Evolutionary conservation across 2,329 filamentous ascomycete genomes (phyloP).

Genomic region (Claviceps digitariae): DNA sequence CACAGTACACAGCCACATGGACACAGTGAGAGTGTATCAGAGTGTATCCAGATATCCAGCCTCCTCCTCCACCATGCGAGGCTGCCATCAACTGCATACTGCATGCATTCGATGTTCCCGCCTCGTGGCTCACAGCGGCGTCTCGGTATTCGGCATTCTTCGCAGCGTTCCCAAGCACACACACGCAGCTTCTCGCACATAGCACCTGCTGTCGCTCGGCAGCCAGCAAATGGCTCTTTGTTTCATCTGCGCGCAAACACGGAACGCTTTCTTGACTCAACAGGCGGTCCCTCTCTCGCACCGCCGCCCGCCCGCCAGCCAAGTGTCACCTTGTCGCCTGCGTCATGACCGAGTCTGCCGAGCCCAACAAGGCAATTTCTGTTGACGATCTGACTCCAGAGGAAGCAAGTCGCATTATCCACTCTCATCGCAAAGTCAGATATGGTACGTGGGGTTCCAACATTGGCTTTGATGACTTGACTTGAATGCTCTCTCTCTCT

Average conservation of each 20-base stretch:
- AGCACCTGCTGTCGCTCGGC: not conserved
- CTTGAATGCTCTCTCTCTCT: too few relatives aligned
- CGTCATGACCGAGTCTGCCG: conserved; percentile 31
- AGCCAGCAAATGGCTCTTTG: not conserved
- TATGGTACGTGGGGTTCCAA: conserved; percentile 38
- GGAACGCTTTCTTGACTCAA: not conserved
- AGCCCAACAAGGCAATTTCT: conserved; percentile 29
- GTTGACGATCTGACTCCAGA: conserved; percentile 48
- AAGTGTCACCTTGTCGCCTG: not conserved
- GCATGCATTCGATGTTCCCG: too few relatives aligned
- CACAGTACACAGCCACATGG: too few relatives aligned
- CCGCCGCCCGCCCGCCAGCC: not conserved
- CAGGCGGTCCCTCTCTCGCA: not conserved
- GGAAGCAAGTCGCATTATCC: conserved; percentile 54
- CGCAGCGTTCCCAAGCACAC: conserved; percentile 9
- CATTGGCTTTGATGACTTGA: too few relatives aligned
- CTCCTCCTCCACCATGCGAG: not conserved
- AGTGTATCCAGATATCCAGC: too few relatives aligned
- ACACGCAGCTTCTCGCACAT: not conserved
- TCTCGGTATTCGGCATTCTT: conserved; percentile 25
- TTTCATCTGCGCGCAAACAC: not conserved
- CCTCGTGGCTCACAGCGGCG: conserved; percentile 12
- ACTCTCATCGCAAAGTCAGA: conserved; percentile 54
- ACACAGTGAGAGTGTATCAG: too few relatives aligned
- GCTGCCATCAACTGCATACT: not conserved